These are phyloP conservation scores for Pestalotiopsis fici DNA, from an alignment of 2,329 filamentous ascomycete species.

Conservation along the genomic window DNA sequence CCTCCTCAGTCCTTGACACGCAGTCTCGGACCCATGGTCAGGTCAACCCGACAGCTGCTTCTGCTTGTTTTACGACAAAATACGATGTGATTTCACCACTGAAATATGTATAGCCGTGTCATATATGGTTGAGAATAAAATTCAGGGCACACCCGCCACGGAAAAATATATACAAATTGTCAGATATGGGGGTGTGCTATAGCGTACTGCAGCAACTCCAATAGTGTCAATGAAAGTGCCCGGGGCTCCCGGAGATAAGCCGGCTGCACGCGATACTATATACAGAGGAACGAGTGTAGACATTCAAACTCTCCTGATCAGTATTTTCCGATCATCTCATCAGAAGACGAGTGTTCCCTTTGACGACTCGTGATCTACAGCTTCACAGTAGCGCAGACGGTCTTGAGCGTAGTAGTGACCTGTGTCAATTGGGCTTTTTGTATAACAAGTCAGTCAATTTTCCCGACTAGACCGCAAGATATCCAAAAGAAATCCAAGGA, in stretches of 20 bases:
- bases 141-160: too few relatives aligned
- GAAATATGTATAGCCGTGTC: background rate
- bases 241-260: too few relatives aligned
- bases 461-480: too few relatives aligned
- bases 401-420: background rate
- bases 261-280: background rate
- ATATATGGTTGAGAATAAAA: too few relatives aligned
- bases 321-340: background rate
- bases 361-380: background rate
- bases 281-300: too few relatives aligned
- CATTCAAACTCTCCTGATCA: background rate
- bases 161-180: too few relatives aligned
- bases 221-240: too few relatives aligned
- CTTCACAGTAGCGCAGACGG: background rate
- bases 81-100: background rate
- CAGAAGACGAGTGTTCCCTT: background rate
- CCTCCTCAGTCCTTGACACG: background rate
- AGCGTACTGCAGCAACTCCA: too few relatives aligned
- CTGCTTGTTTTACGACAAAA: background rate
- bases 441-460: background rate
- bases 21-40: background rate
- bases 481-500: background rate
- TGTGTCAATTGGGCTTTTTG: background rate
- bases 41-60: background rate
- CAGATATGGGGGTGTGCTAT: too few relatives aligned